Evolutionary conservation across 192 early-diverging fungal genomes (phyloP), one percentile per base, ranked within the genome.

Genomic region (Coemansia sp.): DNA sequence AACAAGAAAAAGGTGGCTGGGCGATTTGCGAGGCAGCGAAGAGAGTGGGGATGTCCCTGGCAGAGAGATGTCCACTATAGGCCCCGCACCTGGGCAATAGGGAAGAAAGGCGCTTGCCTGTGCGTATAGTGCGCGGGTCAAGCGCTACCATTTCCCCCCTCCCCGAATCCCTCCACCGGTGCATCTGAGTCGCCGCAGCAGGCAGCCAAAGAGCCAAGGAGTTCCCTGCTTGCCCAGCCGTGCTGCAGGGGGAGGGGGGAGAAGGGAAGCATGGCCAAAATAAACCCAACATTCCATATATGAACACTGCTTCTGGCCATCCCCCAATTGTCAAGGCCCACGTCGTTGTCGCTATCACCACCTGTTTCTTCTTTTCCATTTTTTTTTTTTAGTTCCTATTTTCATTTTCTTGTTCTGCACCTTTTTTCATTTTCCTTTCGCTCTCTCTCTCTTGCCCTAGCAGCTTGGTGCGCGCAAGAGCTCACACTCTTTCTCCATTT

Each of bases 401-500:
- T 45, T 62, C 27, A 15, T 45, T n/a, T 46, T 36, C 17, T 51
- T 51, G 24, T 2, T 31, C 53, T 19, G 24, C 53, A 17, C 31
- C 31, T 24, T 24, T 59, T 59, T 59, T 24, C 39, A 20, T 41
- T 40, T 59, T 20, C 14, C 35, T 32, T 12, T n/a, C n/a, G n/a
- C n/a, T n/a, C n/a, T n/a, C n/a, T n/a, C n/a, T n/a, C n/a, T n/a
- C n/a, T n/a, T n/a, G n/a, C n/a, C n/a, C 47, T 25, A 51, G 47
- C 29, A 56, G 53, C 32, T 35, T 56, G 29, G 29, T 17, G 53
- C 53, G 17, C 53, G 53, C 53, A 56, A 56, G 53, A 35, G 32
- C 29, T 29, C 31, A 56, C 53, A 56, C 29, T 32, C 53, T 63
- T 22, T 46, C 25, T 51, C 41, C 42, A 38, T 64, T 53, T 64